Conservation (phyloP, 1,284 basidiomycete genomes). For the Ustilago xerochloae region DNA sequence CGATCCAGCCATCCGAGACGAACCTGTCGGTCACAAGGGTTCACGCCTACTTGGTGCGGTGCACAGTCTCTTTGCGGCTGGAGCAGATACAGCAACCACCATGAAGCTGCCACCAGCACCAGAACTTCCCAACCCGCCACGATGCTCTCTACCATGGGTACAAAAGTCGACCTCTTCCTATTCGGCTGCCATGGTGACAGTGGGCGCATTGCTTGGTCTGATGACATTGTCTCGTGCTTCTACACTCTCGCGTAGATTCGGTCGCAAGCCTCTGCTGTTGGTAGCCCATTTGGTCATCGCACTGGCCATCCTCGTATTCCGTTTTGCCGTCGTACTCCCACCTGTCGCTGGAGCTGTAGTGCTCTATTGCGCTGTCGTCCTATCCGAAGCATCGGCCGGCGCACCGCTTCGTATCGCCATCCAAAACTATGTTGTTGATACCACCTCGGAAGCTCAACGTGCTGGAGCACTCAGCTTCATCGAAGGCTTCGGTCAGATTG, state of each 20-base stretch:
- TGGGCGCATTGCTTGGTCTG: constrained; percentile 55
- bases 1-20: constrained; percentile 41
- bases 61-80: constrained; percentile 4
- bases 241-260: constrained; percentile 49
- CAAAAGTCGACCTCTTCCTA: constrained; percentile 59
- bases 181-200: constrained; percentile 59
- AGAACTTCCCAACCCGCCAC: constrained; percentile 51
- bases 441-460: constrained; percentile 52
- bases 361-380: constrained; percentile 51
- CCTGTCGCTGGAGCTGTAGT: constrained; percentile 46
- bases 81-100: not conserved
- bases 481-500: constrained; percentile 62
- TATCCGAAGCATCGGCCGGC: constrained; percentile 57
- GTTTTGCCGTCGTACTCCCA: constrained; percentile 47
- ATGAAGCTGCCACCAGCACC: constrained; percentile 43
- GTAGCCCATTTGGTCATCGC: constrained; percentile 51
- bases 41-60: constrained; percentile 9
- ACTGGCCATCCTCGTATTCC: constrained; percentile 48
- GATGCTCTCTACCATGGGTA: constrained; percentile 52
- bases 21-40: constrained; percentile 19
- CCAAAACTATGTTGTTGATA: constrained; percentile 65
- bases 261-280: constrained; percentile 56
- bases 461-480: constrained; percentile 60
- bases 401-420: constrained; percentile 58
- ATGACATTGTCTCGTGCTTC: constrained; percentile 52